Evolutionary conservation across 2,329 filamentous ascomycete species (phyloP), one percentile per base, ranked within the genome.

Genomic region (Aspergillus sp.): DNA sequence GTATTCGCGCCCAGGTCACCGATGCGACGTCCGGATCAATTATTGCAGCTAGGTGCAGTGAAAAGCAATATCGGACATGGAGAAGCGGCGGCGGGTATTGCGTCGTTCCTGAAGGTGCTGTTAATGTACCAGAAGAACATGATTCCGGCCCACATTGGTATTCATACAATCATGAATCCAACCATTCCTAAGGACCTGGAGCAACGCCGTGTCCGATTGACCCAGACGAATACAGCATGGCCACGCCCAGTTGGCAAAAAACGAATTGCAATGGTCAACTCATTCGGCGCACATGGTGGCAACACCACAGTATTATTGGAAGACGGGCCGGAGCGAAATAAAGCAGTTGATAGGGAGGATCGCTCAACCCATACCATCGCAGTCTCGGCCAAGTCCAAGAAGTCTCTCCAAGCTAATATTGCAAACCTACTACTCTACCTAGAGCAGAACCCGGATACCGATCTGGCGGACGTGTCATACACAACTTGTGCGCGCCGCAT

Each of bases 281-380:
- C 88, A 72, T 89, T 89, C 67, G 83, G 83, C 61, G 88, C 88
- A 2, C 85, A 87, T 53, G 87, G 88, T 56, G 88, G 88, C 15
- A 90, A 90, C 71, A 88, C 86, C 0, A 81, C 83, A 6, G 66
- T 89, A 13, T 68, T 89, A 3, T 63, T 89, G 1, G 83, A 88
- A 66, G 86, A 89, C 48, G 81, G 78, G 0, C 58, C 11, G 57
- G 64, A 12, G 62, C 61, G 87, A 89, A 66, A 90, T 3, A 20
- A 43, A 20, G 3, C n/a, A 9, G 13, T 15, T 64, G 2, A 53
- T 64, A 0, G 12, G 12, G 32, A 51, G 2, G 84, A 87, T 60
- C 77, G 85, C 20, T 74, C 70, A 13, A 76, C 77, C 2, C 82
- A 88, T 57, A 69, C 85, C 17, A 73, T 89, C 39, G 76, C 82